Conservation (phyloP, 1,139 yeast species). For the Candida tropicalis region DNA sequence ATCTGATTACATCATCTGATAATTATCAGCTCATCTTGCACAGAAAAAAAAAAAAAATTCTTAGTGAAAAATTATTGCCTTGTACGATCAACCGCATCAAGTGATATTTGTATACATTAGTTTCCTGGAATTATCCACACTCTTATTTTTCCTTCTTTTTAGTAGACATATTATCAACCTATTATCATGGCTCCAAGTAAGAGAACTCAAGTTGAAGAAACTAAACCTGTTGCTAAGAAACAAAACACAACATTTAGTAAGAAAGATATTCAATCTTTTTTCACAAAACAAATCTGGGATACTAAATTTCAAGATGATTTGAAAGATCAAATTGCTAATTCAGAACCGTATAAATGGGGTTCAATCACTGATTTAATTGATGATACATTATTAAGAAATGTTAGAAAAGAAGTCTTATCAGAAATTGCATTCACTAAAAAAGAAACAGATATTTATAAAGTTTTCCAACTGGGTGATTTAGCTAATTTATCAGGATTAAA, state of each 20-base stretch:
- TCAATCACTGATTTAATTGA: slow-evolving; percentile 72
- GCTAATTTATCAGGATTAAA: slow-evolving; percentile 89
- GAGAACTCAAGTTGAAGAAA: slow-evolving; percentile 10
- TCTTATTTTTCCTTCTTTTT: background rate
- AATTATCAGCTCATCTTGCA: background rate
- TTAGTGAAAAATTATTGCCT: background rate
- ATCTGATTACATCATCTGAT: background rate
- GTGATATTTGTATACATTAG: too few species aligned
- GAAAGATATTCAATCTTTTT: slow-evolving; percentile 48
- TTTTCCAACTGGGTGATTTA: slow-evolving; percentile 91
- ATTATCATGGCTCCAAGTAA: slow-evolving; percentile 6
- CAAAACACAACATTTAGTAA: slow-evolving; percentile 26
- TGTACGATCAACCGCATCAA: too few species aligned
- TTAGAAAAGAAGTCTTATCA: slow-evolving; percentile 78
- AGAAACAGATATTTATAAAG: slow-evolving; percentile 96
- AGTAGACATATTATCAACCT: too few species aligned
- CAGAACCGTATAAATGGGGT: slow-evolving; percentile 90
- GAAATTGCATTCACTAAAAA: slow-evolving; percentile 90
- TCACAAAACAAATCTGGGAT: slow-evolving; percentile 60
- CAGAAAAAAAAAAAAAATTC: background rate
- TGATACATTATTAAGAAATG: slow-evolving; percentile 74
- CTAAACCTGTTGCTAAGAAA: slow-evolving; percentile 20
- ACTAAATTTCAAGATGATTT: slow-evolving; percentile 43
- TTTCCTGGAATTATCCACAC: background rate
- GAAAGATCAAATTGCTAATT: slow-evolving; percentile 42